Evolutionary conservation across 2,329 filamentous ascomycete species (phyloP).

Genomic region (Trichoderma sp.): DNA sequence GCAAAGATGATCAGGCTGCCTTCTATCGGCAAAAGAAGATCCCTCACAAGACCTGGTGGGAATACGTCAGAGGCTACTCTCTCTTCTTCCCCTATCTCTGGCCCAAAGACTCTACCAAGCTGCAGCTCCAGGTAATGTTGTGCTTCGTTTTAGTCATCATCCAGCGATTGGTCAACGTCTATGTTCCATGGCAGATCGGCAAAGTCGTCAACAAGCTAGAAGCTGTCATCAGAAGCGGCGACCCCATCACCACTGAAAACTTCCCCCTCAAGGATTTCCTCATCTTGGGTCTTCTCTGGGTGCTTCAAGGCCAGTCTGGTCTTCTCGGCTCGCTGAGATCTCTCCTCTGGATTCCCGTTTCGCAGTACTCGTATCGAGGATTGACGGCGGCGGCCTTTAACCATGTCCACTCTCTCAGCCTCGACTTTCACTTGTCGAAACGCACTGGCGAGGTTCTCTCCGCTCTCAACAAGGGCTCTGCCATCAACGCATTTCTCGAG

Average conservation of each 20-base stretch:
- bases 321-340: slow-evolving; percentile 80
- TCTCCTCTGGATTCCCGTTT: slow-evolving; percentile 92
- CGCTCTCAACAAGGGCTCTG: slow-evolving; percentile 91
- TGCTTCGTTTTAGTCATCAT: slow-evolving; percentile 80
- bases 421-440: slow-evolving; percentile 96
- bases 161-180: slow-evolving; percentile 81
- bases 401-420: slow-evolving; percentile 90
- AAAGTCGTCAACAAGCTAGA: slow-evolving; percentile 75
- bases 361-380: slow-evolving; percentile 94
- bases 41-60: slow-evolving; percentile 90
- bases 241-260: slow-evolving; percentile 38
- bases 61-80: slow-evolving; percentile 89
- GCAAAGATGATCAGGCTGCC: slow-evolving; percentile 66
- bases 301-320: slow-evolving; percentile 87
- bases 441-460: slow-evolving; percentile 95
- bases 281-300: slow-evolving; percentile 66
- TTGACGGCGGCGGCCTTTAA: slow-evolving; percentile 95
- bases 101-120: slow-evolving; percentile 74
- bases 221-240: slow-evolving; percentile 45
- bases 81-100: slow-evolving; percentile 96
- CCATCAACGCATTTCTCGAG: slow-evolving; percentile 95
- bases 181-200: slow-evolving; percentile 82
- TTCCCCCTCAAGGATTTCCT: slow-evolving; percentile 42
- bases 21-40: slow-evolving; percentile 89
- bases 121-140: slow-evolving; percentile 77